Evolutionary conservation across 441 rosid genomes (phyloP).

Genomic region (Gossypium lobatum): DNA sequence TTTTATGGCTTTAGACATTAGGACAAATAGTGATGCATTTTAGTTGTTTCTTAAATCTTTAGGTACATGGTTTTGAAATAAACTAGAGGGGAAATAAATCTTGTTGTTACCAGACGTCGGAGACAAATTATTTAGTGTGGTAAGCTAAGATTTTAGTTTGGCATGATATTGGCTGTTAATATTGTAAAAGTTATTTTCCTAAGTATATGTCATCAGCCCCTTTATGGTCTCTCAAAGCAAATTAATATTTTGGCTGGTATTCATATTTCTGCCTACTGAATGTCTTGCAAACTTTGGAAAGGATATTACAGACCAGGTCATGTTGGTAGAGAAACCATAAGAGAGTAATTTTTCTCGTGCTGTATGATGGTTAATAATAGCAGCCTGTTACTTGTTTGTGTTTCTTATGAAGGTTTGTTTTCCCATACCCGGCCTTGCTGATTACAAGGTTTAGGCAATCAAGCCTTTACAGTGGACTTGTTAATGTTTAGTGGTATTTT

Average conservation of each 20-base stretch:
- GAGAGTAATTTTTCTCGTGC: background rate
- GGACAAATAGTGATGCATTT: background rate
- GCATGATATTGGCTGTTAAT: background rate
- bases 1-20: background rate
- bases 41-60: background rate
- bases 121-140: background rate
- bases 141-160: background rate
- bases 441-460: constrained; percentile 8
- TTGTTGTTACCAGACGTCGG: background rate
- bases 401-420: background rate
- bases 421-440: background rate
- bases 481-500: background rate
- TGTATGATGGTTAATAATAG: background rate
- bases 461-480: background rate
- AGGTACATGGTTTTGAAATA: background rate
- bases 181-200: background rate
- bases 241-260: background rate
- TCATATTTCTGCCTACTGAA: background rate
- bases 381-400: background rate
- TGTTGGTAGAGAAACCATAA: background rate
- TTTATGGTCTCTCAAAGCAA: no score
- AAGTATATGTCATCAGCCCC: no score
- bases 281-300: background rate
- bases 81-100: background rate
- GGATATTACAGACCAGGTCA: background rate